Percentiles rank a stretch among this genome's conserved stretches.
These are phyloP conservation scores for Botrytis fragariae DNA, from an alignment of 2,329 filamentous ascomycete genomes.

Conservation along the genomic window DNA sequence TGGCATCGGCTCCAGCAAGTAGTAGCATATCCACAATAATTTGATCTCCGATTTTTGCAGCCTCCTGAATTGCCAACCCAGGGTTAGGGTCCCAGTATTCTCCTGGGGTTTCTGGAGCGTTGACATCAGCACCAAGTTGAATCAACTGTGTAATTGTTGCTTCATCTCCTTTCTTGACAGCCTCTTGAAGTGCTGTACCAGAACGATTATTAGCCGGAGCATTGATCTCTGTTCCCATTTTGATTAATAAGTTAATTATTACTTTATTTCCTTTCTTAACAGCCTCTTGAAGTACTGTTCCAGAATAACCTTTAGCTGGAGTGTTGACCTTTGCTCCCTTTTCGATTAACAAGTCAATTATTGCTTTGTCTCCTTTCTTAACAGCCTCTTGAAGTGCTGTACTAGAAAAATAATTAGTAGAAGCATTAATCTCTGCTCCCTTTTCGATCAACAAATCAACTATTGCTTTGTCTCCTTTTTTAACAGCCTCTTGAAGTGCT, in stretches of 20 bases:
- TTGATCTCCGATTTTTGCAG: neutral
- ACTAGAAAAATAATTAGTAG: slow-evolving; percentile 27
- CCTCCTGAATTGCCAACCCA: neutral
- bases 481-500: slow-evolving; percentile 35
- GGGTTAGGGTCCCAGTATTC: fast-evolving
- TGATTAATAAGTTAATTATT: slow-evolving; percentile 38
- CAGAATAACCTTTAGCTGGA: slow-evolving; percentile 22
- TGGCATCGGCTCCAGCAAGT: neutral
- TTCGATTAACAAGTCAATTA: slow-evolving; percentile 38
- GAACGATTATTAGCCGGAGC: slow-evolving; percentile 26
- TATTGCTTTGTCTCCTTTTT: slow-evolving; percentile 19
- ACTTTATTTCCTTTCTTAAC: neutral
- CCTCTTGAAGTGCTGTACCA: slow-evolving; percentile 38
- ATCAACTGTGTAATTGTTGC: fast-evolving
- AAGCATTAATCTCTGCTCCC: slow-evolving; percentile 42
- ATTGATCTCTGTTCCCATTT: slow-evolving; percentile 41
- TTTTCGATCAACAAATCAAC: slow-evolving; percentile 38
- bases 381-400: slow-evolving; percentile 36
- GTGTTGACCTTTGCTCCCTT: slow-evolving; percentile 42
- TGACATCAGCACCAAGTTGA: neutral
- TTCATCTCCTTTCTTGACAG: too few relatives aligned
- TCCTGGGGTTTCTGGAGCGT: fast-evolving
- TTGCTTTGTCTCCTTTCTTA: neutral
- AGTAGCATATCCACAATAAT: neutral
- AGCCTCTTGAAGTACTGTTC: slow-evolving; percentile 37